Conservation (phyloP, 768 basidiomycete species). For the Mrakia blollopis region DNA sequence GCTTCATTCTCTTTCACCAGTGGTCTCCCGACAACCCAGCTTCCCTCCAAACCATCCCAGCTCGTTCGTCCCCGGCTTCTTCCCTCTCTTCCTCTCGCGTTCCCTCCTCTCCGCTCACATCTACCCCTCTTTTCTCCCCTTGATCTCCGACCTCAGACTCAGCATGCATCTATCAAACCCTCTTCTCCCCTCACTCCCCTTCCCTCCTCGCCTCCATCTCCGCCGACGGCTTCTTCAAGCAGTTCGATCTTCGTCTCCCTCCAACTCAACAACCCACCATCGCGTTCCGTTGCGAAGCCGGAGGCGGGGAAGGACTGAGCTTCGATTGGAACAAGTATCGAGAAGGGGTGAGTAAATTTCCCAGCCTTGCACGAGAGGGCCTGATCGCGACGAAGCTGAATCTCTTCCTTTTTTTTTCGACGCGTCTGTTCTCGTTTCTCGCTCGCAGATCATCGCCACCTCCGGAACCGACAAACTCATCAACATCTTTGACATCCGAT, state of each 20-base stretch:
- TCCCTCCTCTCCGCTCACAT: not conserved
- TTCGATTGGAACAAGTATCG: constrained; percentile 44
- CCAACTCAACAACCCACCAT: not conserved
- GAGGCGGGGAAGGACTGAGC: constrained; percentile 36
- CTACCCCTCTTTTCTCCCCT: not conserved
- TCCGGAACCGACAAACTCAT: constrained; percentile 26
- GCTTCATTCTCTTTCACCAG: constrained; percentile 48
- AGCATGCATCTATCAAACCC: constrained; percentile 65
- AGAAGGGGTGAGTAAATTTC: constrained; percentile 33
- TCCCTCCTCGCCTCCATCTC: constrained; percentile 77
- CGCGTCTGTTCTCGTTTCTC: not conserved
- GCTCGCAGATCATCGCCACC: not conserved
- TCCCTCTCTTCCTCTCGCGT: not conserved
- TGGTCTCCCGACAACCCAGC: constrained; percentile 79
- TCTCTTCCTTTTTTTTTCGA: not conserved
- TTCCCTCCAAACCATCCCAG: constrained; percentile 74
- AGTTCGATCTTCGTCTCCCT: constrained; percentile 37
- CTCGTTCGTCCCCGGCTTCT: constrained; percentile 74
- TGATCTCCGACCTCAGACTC: not conserved
- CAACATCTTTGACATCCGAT: constrained; percentile 16
- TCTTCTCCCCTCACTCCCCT: constrained; percentile 89
- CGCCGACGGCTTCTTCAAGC: constrained; percentile 60
- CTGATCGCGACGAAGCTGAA: not conserved
- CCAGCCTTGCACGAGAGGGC: too few species aligned
- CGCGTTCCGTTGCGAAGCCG: constrained; percentile 12